These are phyloP conservation scores for Celoporthe dispersa DNA, from an alignment of 2,329 filamentous ascomycete species.

Conservation along the genomic window DNA sequence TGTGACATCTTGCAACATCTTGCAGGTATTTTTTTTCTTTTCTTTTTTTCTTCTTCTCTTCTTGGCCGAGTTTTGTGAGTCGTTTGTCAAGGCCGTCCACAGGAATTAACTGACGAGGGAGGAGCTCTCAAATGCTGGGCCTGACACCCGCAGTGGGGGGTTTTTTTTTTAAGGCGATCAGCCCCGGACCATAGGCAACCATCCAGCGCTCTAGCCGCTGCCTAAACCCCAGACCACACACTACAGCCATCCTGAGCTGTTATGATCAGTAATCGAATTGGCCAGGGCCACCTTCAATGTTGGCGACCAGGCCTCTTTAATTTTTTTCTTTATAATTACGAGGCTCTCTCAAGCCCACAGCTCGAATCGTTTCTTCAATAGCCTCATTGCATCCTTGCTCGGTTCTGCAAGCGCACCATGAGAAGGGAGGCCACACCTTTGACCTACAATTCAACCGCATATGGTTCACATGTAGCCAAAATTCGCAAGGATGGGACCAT, in stretches of 20 bases:
- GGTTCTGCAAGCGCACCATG: background rate
- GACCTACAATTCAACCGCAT: background rate
- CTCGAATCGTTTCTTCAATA: background rate
- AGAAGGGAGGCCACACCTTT: background rate
- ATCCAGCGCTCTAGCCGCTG: background rate
- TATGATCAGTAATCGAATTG: background rate
- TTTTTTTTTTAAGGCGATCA: background rate
- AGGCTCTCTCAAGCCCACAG: background rate
- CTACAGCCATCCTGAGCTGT: background rate
- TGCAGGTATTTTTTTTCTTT: background rate
- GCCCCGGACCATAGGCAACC: background rate
- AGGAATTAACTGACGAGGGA: background rate
- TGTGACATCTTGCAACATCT: constrained; percentile 42
- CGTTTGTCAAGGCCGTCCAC: background rate
- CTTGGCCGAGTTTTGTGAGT: background rate
- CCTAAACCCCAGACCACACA: background rate
- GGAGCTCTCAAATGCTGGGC: background rate
- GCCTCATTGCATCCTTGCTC: background rate
- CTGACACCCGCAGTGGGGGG: background rate
- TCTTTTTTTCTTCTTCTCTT: background rate
- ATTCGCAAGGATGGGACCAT: background rate
- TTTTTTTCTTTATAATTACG: background rate
- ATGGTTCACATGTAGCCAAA: background rate
- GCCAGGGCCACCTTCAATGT: background rate
- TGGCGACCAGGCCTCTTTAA: background rate